phyloP scores from a whole-genome alignment of 441 rosid genomes.

The Populus tomentosa region DNA sequence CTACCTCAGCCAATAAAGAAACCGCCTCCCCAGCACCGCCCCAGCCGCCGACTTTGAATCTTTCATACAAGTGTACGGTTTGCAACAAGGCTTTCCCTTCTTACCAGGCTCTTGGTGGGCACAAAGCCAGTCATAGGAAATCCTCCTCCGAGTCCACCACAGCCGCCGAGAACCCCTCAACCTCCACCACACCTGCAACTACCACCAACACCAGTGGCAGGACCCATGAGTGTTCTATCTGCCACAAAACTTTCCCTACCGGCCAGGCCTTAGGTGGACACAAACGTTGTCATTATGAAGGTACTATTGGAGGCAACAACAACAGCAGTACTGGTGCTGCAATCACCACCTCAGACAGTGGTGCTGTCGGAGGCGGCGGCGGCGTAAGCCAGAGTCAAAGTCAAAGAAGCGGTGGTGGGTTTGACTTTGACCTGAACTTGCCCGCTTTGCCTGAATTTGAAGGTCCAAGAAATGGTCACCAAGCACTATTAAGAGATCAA shows the following conservation, averaged over 20 bases:
- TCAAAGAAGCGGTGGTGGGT: conserved; percentile 26
- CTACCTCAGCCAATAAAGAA: conserved; percentile 1
- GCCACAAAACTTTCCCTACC: conserved; percentile 64
- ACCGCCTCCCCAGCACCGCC: conserved; percentile 10
- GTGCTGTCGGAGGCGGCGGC: conserved; percentile 17
- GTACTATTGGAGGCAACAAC: conserved; percentile 33
- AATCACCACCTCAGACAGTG: conserved; percentile 28
- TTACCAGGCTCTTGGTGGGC: conserved; percentile 90
- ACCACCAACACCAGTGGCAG: conserved; percentile 30
- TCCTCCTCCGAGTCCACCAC: conserved; percentile 19
- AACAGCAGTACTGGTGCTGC: conserved; percentile 4
- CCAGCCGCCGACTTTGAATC: conserved; percentile 23
- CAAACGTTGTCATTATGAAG: conserved; percentile 80
- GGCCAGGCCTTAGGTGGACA: conserved; percentile 93
- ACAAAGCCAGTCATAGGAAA: conserved; percentile 81
- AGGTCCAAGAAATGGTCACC: neutral
- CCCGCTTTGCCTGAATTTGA: conserved; percentile 46
- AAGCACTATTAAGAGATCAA: conserved; percentile 25
- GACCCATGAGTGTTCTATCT: conserved; percentile 69
- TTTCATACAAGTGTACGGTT: conserved; percentile 55
- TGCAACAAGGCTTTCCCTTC: conserved; percentile 67
- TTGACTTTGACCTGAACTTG: conserved; percentile 58
- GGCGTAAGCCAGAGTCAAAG: conserved; percentile 38
- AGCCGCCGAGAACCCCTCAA: conserved; percentile 14
- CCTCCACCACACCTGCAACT: conserved; percentile 18